Conservation (phyloP, 257 asterid genomes). For the Pogostemon cablin region DNA sequence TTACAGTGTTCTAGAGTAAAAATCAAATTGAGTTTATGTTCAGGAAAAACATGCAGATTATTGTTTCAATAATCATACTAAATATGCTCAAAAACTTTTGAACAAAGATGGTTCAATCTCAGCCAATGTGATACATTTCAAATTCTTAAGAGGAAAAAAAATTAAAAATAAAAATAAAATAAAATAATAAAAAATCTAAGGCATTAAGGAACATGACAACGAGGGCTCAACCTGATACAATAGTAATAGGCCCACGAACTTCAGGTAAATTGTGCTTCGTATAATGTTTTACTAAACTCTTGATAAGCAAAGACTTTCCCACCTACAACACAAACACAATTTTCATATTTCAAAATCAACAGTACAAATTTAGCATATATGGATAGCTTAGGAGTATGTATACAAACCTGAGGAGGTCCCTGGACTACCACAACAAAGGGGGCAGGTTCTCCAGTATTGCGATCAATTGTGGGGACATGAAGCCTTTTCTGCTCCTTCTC, state of each 20-base stretch:
- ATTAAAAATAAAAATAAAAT: not conserved
- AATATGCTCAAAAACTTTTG: not conserved
- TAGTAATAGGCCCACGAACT: constrained; percentile 91
- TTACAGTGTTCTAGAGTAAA: not conserved
- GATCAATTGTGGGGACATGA: constrained; percentile 81
- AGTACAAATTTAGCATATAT: not conserved
- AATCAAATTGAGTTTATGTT: not conserved
- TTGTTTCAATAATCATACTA: not conserved
- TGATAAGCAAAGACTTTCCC: constrained; percentile 89
- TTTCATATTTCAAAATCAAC: constrained; percentile 28
- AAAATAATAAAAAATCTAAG: not conserved
- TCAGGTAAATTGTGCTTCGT: constrained; percentile 94
- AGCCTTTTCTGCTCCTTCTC: constrained; percentile 96
- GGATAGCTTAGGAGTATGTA: constrained; percentile 3
- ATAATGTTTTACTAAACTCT: constrained; percentile 83
- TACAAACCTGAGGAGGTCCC: constrained; percentile 90
- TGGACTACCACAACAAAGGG: constrained; percentile 91
- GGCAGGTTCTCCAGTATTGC: constrained; percentile 85
- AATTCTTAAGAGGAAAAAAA: constrained; percentile 1
- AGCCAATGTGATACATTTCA: not conserved
- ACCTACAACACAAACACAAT: constrained; percentile 52
- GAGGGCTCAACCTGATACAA: constrained; percentile 75
- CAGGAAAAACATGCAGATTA: not conserved
- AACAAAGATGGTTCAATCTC: constrained; percentile 11
- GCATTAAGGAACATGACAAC: constrained; percentile 3